phyloP scores from a whole-genome alignment of 306 rosid species.

The Cucurbita moschata region DNA sequence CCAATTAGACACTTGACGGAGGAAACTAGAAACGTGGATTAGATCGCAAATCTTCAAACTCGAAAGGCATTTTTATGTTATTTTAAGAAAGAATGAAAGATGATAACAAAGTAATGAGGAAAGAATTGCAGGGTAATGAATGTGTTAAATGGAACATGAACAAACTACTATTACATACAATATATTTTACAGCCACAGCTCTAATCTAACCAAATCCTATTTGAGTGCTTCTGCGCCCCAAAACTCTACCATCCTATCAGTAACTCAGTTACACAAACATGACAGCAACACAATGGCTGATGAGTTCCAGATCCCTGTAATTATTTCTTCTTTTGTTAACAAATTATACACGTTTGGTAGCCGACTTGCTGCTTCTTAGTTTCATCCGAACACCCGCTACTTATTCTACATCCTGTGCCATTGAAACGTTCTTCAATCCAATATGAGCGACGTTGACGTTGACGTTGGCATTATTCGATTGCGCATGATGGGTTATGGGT shows the following conservation, averaged over 20 bases:
- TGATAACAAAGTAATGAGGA: neutral
- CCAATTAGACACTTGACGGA: too few relatives aligned
- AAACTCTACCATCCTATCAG: neutral
- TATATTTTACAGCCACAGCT: conserved; percentile 8
- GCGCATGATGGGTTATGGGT: neutral
- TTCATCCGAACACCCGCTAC: neutral
- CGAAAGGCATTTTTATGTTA: too few relatives aligned
- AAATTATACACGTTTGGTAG: neutral
- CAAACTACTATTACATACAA: conserved; percentile 3
- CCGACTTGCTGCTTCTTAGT: neutral
- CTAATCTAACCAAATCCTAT: conserved; percentile 1
- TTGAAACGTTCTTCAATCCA: neutral
- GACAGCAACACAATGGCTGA: conserved; percentile 2
- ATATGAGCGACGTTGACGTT: neutral
- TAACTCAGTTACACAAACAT: neutral
- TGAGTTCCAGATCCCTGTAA: neutral
- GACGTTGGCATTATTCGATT: neutral
- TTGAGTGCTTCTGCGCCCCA: neutral
- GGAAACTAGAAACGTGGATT: too few relatives aligned
- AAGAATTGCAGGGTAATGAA: neutral
- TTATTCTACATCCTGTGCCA: neutral
- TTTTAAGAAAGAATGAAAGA: too few relatives aligned
- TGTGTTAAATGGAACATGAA: neutral
- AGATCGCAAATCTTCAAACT: too few relatives aligned
- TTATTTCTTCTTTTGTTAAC: neutral